Evolutionary conservation across 805 yeast genomes (phyloP).

Genomic region (Ascoidea rubescens): DNA sequence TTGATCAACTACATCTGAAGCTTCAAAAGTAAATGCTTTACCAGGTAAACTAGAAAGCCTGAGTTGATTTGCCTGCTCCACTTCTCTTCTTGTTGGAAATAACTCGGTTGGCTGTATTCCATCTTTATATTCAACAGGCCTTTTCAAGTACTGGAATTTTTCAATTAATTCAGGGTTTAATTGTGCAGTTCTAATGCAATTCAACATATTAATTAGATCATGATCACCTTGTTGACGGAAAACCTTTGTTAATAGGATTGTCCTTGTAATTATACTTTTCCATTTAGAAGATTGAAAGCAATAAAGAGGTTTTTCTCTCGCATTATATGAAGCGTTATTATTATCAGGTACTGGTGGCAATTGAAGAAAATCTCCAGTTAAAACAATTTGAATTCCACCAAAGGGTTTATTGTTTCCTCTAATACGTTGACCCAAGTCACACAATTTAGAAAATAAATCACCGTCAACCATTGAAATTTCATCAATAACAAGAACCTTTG

Average conservation of each 20-base stretch:
- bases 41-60: conserved; percentile 36
- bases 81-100: conserved; percentile 62
- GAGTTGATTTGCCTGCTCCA: conserved; percentile 45
- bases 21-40: conserved; percentile 24
- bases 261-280: conserved; percentile 40
- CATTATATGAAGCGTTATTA: conserved; percentile 14
- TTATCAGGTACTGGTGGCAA: conserved; percentile 53
- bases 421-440: conserved; percentile 40
- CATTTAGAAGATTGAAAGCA: conserved; percentile 58
- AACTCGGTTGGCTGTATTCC: conserved; percentile 64
- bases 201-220: conserved; percentile 57
- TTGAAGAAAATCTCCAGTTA: conserved; percentile 76
- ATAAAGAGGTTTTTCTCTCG: conserved; percentile 24
- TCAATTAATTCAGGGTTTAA: conserved; percentile 32
- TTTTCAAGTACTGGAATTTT: conserved; percentile 36
- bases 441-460: conserved; percentile 45
- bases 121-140: conserved; percentile 35
- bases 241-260: conserved; percentile 48
- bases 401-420: conserved; percentile 39
- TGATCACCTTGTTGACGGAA: conserved; percentile 70
- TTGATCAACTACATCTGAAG: conserved; percentile 36
- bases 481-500: conserved; percentile 55
- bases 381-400: conserved; percentile 68
- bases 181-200: conserved; percentile 55
- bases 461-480: conserved; percentile 78